Evolutionary conservation across 192 early-diverging fungal species (phyloP), one percentile per base, ranked within the genome.

Genomic region (Coemansia sp.): DNA sequence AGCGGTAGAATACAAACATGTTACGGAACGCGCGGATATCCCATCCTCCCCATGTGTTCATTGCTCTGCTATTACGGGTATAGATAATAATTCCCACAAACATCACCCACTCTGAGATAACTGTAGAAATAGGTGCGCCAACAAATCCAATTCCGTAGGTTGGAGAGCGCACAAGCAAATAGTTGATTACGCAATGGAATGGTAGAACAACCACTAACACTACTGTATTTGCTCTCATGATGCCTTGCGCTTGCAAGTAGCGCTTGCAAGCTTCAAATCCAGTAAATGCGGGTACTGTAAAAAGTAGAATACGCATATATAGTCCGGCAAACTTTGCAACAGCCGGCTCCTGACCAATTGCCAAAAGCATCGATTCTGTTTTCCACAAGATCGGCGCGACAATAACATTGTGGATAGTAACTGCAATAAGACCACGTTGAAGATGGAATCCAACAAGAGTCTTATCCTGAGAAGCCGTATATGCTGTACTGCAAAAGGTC

Each of bases 1-100:
- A 74, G 25, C 74, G 79, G 56, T 85, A 56, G 55, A 85, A 89
- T 22, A 68, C 73, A 6, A 64, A 66, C 85, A 87, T 87, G 31
- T 80, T 83, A 52, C 83, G 71, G 52, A 93, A 71, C 6, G 88
- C 85, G 34, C 85, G 82, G 10, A 77, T 66, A 7, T 87, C 87
- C 87, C 88, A 93, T 6, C 92, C 94, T 34, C 91, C 93, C 93
- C 91, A 97, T 16, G 83, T 84, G 19, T 90, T 81, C 21, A 66
- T 67, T 38, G 91, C 91, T 27, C 87, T 75, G 26, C 83, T 83
- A 24, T 54, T 52, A 26, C 72, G 62, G 16, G 83, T 85, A 47
- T 96, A 96, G 22, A 87, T 25, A 3, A 88, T 10, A 5, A 88
- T 72, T 1, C 89, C 58, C 19, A 87, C n/a, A 18, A 89, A 65